These are phyloP conservation scores for Byssothecium circinans DNA, from an alignment of 2,329 filamentous ascomycete species.

Conservation along the genomic window DNA sequence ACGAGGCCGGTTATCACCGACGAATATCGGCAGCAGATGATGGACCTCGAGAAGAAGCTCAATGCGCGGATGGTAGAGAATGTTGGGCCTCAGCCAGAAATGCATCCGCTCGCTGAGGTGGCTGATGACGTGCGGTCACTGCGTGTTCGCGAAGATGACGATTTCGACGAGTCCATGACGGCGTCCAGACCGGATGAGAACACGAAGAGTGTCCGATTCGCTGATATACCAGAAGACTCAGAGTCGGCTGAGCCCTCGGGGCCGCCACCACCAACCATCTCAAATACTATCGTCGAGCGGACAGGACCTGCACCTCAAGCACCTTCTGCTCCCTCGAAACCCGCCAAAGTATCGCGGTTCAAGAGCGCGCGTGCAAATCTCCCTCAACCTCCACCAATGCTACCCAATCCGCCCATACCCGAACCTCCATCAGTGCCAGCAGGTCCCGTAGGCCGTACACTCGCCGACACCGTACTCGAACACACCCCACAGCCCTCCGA, in stretches of 20 bases:
- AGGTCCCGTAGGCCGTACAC: slow-evolving; percentile 51
- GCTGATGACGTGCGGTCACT: slow-evolving; percentile 63
- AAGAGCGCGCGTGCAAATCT: slow-evolving; percentile 36
- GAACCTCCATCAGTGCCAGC: slow-evolving; percentile 36
- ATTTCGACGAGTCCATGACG: slow-evolving; percentile 32
- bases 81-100: slow-evolving; percentile 53
- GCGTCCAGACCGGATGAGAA: slow-evolving; percentile 16
- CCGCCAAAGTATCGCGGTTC: slow-evolving; percentile 46
- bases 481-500: slow-evolving; percentile 43
- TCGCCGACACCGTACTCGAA: slow-evolving; percentile 63
- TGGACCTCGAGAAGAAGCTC: slow-evolving; percentile 79
- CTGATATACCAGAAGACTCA: slow-evolving; percentile 56
- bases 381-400: slow-evolving; percentile 14
- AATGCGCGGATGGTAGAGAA: slow-evolving; percentile 61
- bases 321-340: slow-evolving; percentile 21
- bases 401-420: slow-evolving; percentile 28
- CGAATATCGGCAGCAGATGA: slow-evolving; percentile 80
- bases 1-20: slow-evolving; percentile 68
- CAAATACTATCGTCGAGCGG: slow-evolving; percentile 41
- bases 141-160: slow-evolving; percentile 46
- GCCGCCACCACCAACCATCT: slow-evolving; percentile 26
- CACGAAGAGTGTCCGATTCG: slow-evolving; percentile 69
- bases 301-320: slow-evolving; percentile 13
- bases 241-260: slow-evolving; percentile 40
- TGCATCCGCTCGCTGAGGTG: slow-evolving; percentile 45